Conservation (phyloP, 2,329 filamentous ascomycete genomes). For the Exophiala xenobiotica region DNA sequence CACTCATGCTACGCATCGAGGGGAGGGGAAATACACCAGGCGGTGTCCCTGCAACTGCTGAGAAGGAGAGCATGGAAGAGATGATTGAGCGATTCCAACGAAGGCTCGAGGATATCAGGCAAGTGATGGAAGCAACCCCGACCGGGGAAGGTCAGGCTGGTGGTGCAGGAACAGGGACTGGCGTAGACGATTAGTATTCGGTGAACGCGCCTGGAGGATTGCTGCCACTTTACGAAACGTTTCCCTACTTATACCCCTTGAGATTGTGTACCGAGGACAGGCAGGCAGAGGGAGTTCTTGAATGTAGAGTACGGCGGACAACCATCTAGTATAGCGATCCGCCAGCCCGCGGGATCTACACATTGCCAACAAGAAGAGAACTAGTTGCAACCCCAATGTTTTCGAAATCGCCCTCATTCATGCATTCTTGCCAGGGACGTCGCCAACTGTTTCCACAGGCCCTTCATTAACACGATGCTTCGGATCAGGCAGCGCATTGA, state of each 20-base stretch:
- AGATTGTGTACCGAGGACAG: not conserved
- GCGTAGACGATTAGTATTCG: not conserved
- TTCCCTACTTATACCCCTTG: not conserved
- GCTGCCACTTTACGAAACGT: not conserved
- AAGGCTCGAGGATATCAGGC: conserved; percentile 44
- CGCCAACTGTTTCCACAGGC: not conserved
- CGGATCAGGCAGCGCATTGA: conserved; percentile 4
- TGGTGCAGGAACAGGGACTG: not conserved
- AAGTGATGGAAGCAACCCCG: conserved; percentile 35
- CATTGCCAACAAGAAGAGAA: too few species aligned
- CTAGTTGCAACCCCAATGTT: too few species aligned
- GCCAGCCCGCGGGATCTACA: too few species aligned
- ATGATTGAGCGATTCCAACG: conserved; percentile 50
- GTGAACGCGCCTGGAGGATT: not conserved
- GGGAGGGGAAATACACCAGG: conserved; percentile 33
- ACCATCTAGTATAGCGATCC: too few species aligned
- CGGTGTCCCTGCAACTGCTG: conserved; percentile 32
- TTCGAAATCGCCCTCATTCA: too few species aligned
- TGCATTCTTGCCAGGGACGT: too few species aligned
- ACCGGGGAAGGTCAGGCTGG: not conserved
- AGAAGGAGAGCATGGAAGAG: conserved; percentile 41
- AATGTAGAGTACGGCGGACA: not conserved
- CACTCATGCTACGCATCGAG: conserved; percentile 47
- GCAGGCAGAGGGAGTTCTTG: not conserved
- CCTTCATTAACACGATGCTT: too few species aligned